These are phyloP conservation scores for Ceratobasidium theobromae DNA, from an alignment of 1,284 basidiomycete species.

Conservation along the genomic window DNA sequence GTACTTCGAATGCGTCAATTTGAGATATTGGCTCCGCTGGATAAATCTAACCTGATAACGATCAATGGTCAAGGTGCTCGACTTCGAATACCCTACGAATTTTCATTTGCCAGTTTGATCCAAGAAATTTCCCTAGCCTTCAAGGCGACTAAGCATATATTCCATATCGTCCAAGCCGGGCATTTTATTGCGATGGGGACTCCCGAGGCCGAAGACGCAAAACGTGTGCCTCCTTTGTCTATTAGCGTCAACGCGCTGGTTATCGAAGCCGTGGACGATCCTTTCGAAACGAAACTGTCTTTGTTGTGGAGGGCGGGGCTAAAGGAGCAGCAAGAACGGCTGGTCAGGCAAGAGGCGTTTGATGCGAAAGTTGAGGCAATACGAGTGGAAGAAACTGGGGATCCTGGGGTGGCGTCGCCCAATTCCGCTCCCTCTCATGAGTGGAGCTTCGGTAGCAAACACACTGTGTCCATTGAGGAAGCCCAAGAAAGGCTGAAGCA, in stretches of 20 bases:
- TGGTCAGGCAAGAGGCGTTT: slow-evolving; percentile 82
- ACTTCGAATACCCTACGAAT: slow-evolving; percentile 79
- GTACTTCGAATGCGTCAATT: slow-evolving; percentile 65
- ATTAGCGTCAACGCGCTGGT: slow-evolving; percentile 63
- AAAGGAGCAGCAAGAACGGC: slow-evolving; percentile 72
- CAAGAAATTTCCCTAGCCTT: slow-evolving; percentile 63
- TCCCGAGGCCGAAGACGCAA: slow-evolving; percentile 71
- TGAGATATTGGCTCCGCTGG: slow-evolving; percentile 48
- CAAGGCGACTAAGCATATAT: slow-evolving; percentile 70
- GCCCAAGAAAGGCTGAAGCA: slow-evolving; percentile 73
- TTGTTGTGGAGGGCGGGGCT: slow-evolving; percentile 77
- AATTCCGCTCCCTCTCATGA: slow-evolving; percentile 3
- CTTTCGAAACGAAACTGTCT: slow-evolving; percentile 79
- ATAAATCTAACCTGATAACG: slow-evolving; percentile 40
- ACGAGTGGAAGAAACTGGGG: slow-evolving; percentile 38
- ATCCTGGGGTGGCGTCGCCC: slow-evolving; percentile 19
- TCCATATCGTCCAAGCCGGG: slow-evolving; percentile 51
- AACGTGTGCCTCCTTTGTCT: slow-evolving; percentile 65
- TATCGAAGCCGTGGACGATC: slow-evolving; percentile 86
- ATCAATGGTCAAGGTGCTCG: slow-evolving; percentile 67
- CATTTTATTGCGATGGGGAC: slow-evolving; percentile 52
- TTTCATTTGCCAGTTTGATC: slow-evolving; percentile 71
- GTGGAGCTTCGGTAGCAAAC: slow-evolving; percentile 55
- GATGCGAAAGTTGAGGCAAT: slow-evolving; percentile 73
- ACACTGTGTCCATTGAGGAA: slow-evolving; percentile 68